Evolutionary conservation across 116 monocot genomes (phyloP).

Genomic region (Dioscorea cayenensis): DNA sequence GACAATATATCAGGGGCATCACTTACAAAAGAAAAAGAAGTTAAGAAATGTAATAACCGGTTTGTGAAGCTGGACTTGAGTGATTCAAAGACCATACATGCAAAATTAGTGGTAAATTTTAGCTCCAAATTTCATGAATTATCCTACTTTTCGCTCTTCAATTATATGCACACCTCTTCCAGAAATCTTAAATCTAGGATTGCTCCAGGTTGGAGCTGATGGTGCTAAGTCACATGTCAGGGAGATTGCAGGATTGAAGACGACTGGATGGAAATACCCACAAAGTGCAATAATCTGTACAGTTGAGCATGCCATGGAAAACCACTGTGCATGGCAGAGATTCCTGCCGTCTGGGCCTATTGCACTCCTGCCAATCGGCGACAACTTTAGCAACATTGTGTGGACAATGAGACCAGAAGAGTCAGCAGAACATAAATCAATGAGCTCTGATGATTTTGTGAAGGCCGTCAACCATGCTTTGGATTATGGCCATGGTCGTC

Average conservation of each 20-base stretch:
- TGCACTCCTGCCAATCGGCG: slow-evolving; percentile 86
- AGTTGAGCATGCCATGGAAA: slow-evolving; percentile 71
- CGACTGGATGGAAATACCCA: slow-evolving; percentile 79
- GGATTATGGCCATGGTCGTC: slow-evolving; percentile 79
- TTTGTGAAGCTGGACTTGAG: slow-evolving; percentile 61
- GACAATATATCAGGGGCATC: slow-evolving; percentile 3
- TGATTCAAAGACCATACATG: slow-evolving; percentile 59
- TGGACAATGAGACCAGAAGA: slow-evolving; percentile 91
- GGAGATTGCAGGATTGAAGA: slow-evolving; percentile 65
- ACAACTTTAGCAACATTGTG: slow-evolving; percentile 91
- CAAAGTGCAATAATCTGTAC: slow-evolving; percentile 95
- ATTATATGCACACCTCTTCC: neutral
- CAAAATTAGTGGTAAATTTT: slow-evolving; percentile 87
- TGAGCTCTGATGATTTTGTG: slow-evolving; percentile 63
- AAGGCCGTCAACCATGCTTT: slow-evolving; percentile 79
- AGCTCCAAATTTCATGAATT: neutral
- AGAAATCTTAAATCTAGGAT: neutral
- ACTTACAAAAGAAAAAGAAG: slow-evolving; percentile 4
- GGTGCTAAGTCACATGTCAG: slow-evolving; percentile 85
- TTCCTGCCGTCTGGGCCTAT: slow-evolving; percentile 96
- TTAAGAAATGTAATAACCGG: slow-evolving; percentile 15
- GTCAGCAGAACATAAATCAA: slow-evolving; percentile 39
- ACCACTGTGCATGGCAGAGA: slow-evolving; percentile 94
- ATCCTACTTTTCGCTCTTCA: neutral
- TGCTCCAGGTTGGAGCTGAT: slow-evolving; percentile 96